Conservation (phyloP, 108 stramenopile species). For the Poteriospumella lacustris region DNA sequence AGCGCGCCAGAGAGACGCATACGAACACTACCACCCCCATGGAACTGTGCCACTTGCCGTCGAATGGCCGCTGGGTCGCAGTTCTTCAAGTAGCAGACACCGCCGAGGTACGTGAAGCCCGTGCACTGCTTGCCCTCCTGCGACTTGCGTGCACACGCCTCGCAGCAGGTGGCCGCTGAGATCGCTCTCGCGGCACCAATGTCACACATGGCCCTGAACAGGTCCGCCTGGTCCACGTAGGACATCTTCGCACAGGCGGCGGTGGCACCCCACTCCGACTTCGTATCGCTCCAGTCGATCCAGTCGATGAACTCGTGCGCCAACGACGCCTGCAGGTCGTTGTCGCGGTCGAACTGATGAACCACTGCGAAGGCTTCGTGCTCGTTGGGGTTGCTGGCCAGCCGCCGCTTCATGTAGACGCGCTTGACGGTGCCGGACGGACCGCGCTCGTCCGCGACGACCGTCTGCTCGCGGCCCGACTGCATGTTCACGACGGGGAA, state of each 20-base stretch:
- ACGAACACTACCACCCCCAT: too few relatives aligned
- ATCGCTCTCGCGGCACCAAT: not conserved
- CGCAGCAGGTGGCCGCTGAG: not conserved
- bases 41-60: too few relatives aligned
- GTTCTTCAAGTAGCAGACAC: not conserved
- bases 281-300: not conserved
- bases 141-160: not conserved
- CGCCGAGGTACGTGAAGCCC: not conserved
- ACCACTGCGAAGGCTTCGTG: not conserved
- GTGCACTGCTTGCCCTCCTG: not conserved
- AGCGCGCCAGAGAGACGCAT: too few relatives aligned
- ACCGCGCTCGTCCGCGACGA: not conserved
- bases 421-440: not conserved
- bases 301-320: not conserved
- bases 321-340: not conserved
- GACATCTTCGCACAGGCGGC: not conserved
- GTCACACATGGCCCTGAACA: not conserved
- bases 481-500: not conserved
- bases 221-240: not conserved
- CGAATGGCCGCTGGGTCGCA: too few relatives aligned
- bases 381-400: not conserved
- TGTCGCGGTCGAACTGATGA: not conserved
- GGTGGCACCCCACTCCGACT: not conserved
- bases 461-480: not conserved
- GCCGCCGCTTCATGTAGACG: too few relatives aligned